Evolutionary conservation across 495 filamentous ascomycete species (phyloP).

Genomic region (Aspergillus heteromorphus): DNA sequence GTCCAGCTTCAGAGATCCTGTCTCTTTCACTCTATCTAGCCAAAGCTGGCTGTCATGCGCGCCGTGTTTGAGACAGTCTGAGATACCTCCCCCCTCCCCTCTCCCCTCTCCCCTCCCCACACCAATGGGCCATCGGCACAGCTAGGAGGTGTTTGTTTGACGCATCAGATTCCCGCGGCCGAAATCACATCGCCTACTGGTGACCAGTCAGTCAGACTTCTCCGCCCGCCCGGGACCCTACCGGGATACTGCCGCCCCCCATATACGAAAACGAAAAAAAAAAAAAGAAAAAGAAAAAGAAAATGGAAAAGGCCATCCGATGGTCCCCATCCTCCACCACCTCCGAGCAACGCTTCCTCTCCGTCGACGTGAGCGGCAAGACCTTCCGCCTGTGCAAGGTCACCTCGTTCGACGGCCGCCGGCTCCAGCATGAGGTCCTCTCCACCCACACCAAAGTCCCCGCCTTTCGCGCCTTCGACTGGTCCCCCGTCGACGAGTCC

Average conservation of each 20-base stretch:
- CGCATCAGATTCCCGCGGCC: neutral
- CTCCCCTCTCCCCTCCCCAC: too few relatives aligned
- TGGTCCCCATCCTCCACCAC: slow-evolving; percentile 80
- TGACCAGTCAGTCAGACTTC: neutral
- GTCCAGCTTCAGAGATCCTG: too few relatives aligned
- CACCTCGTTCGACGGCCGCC: slow-evolving; percentile 50
- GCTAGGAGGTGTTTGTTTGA: neutral
- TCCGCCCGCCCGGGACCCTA: too few relatives aligned
- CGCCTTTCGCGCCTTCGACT: slow-evolving; percentile 88
- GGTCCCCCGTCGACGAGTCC: slow-evolving; percentile 74
- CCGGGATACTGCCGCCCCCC: too few relatives aligned
- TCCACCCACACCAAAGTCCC: slow-evolving; percentile 75
- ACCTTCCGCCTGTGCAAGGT: slow-evolving; percentile 75
- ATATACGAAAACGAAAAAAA: neutral
- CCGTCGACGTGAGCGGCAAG: slow-evolving; percentile 76
- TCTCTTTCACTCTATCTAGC: too few relatives aligned
- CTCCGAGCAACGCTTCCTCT: slow-evolving; percentile 65
- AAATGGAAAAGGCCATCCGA: slow-evolving; percentile 68
- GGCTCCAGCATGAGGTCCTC: slow-evolving; percentile 61
- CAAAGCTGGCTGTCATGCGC: too few relatives aligned
- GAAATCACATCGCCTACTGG: neutral
- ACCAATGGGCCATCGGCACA: neutral
- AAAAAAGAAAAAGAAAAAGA: neutral
- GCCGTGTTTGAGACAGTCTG: too few relatives aligned
- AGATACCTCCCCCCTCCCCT: too few relatives aligned